Evolutionary conservation across 108 stramenopile species (phyloP).

Genomic region (Seminavis robusta): DNA sequence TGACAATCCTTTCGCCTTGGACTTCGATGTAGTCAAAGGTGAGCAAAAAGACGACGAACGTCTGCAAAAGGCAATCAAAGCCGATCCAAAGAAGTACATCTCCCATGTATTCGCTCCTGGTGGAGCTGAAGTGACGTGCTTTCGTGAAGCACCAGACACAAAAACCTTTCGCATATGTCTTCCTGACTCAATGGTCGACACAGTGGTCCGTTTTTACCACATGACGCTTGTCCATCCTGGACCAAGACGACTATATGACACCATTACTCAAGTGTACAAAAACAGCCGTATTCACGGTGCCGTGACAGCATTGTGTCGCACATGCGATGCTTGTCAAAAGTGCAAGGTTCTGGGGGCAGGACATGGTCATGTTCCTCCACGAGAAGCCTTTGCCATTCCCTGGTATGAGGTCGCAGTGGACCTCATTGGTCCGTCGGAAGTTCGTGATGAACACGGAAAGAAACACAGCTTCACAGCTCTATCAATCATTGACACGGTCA

Average conservation of each 20-base stretch:
- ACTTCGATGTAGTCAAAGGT: conserved; percentile 1
- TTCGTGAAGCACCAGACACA: neutral
- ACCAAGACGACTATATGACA: conserved; percentile 1
- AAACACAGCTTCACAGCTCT: conserved; percentile 24
- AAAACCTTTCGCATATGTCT: neutral
- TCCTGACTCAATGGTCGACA: no score
- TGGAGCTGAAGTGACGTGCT: conserved; percentile 1
- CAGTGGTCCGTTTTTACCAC: no score
- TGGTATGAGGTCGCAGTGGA: conserved; percentile 25
- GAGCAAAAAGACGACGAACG: conserved; percentile 14
- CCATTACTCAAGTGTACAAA: no score
- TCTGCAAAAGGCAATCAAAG: neutral
- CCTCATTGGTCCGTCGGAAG: conserved; percentile 24
- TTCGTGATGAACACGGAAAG: conserved; percentile 7
- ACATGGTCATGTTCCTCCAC: conserved; percentile 12
- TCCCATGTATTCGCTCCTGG: neutral
- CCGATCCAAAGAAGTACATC: conserved; percentile 4
- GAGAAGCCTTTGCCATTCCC: conserved; percentile 11
- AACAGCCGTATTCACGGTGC: neutral
- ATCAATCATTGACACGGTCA: conserved; percentile 39
- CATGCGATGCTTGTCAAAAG: conserved; percentile 17
- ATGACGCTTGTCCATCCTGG: conserved; percentile 28
- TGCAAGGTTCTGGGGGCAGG: conserved; percentile 10
- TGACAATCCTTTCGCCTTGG: no score
- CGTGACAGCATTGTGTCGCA: neutral